Base-by-base conservation (phyloP, 2,329 filamentous ascomycete species). In the Ophiostoma ulmi region DNA sequence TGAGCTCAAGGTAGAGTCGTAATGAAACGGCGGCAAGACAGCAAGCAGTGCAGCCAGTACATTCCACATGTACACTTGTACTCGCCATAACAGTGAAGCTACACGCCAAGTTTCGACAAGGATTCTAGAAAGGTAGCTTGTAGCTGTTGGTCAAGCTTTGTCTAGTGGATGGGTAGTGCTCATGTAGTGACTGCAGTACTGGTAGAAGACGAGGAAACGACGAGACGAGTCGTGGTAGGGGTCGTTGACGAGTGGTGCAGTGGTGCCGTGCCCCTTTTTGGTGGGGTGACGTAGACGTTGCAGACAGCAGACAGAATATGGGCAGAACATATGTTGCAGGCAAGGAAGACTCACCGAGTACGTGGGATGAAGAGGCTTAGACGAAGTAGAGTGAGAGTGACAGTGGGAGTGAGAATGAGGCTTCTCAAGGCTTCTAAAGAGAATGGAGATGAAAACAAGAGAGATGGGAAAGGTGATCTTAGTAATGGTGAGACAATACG, bases 261-360 rank as follows among this genome's bases (percentile, higher is more conserved):
- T 63, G 26, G 26, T 35, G 58, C 58, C 26, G 58, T 63, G 58
- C 71, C 70, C 67, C 68, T 72, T 52, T 65, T 69, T 31, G 22
- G 44, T 72, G 70, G 72, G 70, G 67, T 71, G 71, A 70, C 41
- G 38, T 39, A 65, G 72, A 68, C 52, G 70, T 65, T 65, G 11
- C 58, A 63, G 58, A 63, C 22, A 61, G 26, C 58, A 63, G 58
- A 58, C 52, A 26, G 58, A 35, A 63, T 35, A 35, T 11, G 58
- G 63, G 35, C 36, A 65, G 36, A 39, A 65, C 58, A 63, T 26
- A 26, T 63, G 58, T 63, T 63, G 26, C n/a, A 26, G n/a, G n/a
- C n/a, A 22, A 26, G 11, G 52, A 6, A 48, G 22, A 58, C 52
- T 58, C 52, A 58, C 52, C 52, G 52, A 63, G 31, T 20, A 63